A percentile compares a stretch with the other conserved stretches of the same genome.
Conservation (phyloP, 495 filamentous ascomycete genomes). For the Penicillium robsamsonii region DNA sequence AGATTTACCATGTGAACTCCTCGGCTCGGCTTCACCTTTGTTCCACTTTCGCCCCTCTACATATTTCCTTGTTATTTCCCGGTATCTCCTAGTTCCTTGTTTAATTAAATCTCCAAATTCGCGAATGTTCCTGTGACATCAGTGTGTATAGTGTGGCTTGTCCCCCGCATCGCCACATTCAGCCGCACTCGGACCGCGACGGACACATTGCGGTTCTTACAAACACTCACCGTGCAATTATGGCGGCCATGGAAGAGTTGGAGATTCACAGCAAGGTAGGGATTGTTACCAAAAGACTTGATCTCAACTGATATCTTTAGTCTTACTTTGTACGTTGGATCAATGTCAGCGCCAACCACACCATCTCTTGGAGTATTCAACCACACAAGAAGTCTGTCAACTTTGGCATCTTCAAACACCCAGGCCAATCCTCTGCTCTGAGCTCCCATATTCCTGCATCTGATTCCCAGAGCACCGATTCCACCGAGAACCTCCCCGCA, state of each 20-base stretch:
- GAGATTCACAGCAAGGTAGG: conserved; percentile 95
- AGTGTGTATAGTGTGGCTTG: conserved; percentile 6
- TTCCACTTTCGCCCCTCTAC: conserved; percentile 8
- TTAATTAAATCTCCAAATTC: not conserved
- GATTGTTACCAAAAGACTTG: not conserved
- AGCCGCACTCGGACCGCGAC: conserved; percentile 28
- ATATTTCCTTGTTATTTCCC: not conserved
- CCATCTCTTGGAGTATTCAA: conserved; percentile 96
- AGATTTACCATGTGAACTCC: conserved; percentile 13
- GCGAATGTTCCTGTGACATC: conserved; percentile 1
- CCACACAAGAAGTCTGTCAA: conserved; percentile 98
- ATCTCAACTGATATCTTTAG: conserved; percentile 43
- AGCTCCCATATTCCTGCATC: conserved; percentile 44
- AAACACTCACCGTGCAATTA: conserved; percentile 37
- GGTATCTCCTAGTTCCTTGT: not conserved
- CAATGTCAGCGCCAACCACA: conserved; percentile 79
- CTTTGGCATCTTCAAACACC: conserved; percentile 96
- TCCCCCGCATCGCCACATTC: conserved; percentile 19
- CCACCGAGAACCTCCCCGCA: conserved; percentile 40
- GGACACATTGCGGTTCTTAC: conserved; percentile 16
- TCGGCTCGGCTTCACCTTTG: conserved; percentile 22
- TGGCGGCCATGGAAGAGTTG: conserved; percentile 95
- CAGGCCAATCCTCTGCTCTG: conserved; percentile 59
- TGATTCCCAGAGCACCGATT: conserved; percentile 46
- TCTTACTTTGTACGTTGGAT: conserved; percentile 98